Percentiles rank a stretch among this genome's conserved stretches.
These are phyloP conservation scores for Talaromyces adpressus DNA, from an alignment of 495 filamentous ascomycete species.

Conservation along the genomic window DNA sequence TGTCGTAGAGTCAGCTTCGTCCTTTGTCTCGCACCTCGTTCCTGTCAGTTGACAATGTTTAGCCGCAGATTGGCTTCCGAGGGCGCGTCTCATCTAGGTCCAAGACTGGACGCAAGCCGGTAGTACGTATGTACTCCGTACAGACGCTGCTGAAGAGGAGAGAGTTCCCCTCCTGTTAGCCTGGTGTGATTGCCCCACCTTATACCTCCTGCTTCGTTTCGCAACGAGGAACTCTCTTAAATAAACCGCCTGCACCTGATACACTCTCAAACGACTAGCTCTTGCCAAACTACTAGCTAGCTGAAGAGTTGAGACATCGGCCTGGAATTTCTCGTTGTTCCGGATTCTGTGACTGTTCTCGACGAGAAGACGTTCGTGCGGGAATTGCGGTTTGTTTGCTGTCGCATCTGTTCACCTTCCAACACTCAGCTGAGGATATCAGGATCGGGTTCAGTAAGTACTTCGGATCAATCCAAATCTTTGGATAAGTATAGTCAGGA, in stretches of 20 bases:
- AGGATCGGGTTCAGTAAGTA: not conserved
- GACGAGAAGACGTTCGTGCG: not conserved
- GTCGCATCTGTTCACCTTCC: not conserved
- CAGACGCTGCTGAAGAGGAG: not conserved
- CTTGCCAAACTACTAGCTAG: not conserved
- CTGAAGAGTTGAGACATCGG: not conserved
- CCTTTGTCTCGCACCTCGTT: not conserved
- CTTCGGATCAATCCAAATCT: not conserved
- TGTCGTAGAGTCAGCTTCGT: not conserved
- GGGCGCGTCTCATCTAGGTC: not conserved
- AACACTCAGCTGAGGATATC: not conserved
- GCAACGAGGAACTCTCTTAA: not conserved
- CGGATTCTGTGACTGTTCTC: not conserved
- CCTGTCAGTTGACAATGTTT: not conserved
- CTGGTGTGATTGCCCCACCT: slow-evolving; percentile 8
- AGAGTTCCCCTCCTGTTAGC: slow-evolving; percentile 1
- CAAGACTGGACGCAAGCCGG: not conserved
- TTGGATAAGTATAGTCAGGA: not conserved
- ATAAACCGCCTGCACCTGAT: not conserved
- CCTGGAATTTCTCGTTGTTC: not conserved
- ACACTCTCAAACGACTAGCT: not conserved
- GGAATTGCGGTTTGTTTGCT: not conserved
- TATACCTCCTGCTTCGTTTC: slow-evolving; percentile 7
- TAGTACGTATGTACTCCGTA: not conserved
- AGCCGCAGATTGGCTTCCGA: not conserved